Percentiles rank a stretch among this genome's conserved stretches.
Evolutionary conservation across 2,329 filamentous ascomycete genomes (phyloP).

Genomic region (Fusarium sp.): DNA sequence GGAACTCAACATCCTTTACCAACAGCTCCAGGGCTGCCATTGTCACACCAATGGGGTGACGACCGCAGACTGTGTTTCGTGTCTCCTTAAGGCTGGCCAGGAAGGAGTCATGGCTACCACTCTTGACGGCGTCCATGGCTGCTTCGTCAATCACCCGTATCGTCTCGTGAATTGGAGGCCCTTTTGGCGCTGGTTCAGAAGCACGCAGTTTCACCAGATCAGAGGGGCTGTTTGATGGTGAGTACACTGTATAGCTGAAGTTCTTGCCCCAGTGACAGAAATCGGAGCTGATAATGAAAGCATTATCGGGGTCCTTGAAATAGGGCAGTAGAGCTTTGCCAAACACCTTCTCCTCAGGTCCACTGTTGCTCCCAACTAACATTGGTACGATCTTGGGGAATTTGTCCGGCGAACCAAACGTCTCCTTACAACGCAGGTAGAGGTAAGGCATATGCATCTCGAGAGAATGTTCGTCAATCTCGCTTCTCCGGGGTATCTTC

Average conservation of each 20-base stretch:
- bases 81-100: conserved; percentile 78
- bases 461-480: conserved; percentile 90
- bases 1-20: conserved; percentile 53
- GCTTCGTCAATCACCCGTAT: conserved; percentile 85
- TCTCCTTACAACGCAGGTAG: conserved; percentile 78
- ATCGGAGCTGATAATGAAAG: conserved; percentile 93
- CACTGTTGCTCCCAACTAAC: conserved; percentile 81
- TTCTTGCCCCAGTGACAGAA: conserved; percentile 96
- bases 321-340: conserved; percentile 84
- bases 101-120: conserved; percentile 80
- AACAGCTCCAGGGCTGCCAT: conserved; percentile 88
- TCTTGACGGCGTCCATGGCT: conserved; percentile 88
- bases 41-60: conserved; percentile 93
- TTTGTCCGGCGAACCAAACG: conserved; percentile 63
- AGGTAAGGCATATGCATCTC: conserved; percentile 98
- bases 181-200: conserved; percentile 53
- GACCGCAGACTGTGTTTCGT: conserved; percentile 92
- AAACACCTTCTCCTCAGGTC: conserved; percentile 75
- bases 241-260: conserved; percentile 87
- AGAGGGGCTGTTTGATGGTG: conserved; percentile 57
- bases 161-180: conserved; percentile 81
- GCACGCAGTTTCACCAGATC: conserved; percentile 58
- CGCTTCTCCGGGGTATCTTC: conserved; percentile 75
- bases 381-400: conserved; percentile 88
- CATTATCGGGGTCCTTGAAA: conserved; percentile 79